Base-by-base conservation (phyloP, 2,329 filamentous ascomycete genomes). In the Fusarium subtropicale region DNA sequence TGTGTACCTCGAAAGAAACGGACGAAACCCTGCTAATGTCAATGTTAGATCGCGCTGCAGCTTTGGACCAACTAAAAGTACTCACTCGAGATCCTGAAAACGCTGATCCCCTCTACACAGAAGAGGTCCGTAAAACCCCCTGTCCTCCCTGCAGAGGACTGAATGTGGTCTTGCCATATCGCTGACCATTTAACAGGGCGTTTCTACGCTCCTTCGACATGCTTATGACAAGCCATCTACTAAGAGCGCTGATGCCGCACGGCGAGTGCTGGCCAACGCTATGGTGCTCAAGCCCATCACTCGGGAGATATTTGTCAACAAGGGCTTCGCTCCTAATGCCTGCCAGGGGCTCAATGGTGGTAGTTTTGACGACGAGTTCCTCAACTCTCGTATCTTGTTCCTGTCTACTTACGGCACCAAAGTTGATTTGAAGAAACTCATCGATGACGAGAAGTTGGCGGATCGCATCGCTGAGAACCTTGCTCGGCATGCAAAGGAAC, bases 31-130 rank as follows among this genome's bases (percentile, higher is more conserved):
- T 45, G 46, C 58, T 74, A 24, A 76, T 50, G 50, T 56, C 16
- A 15, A 11, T 16, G 22, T 18, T 66, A 93, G 92, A 92, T 75
- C 86, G 89, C 66, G 86, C 88, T 72, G 80, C 84, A 12, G 82
- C 84, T 15, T 79, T 91, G 6, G 88, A 91, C 70, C 82, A 93
- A 72, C 84, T 97, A 50, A 97, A 97, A 79, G 74, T 74, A 45
- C 77, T 73, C 70, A 79, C 94, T 9, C 89, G 94, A 64, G 89
- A 91, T 73, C 88, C 90, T 10, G 83, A 82, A 31, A 85, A 92
- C 79, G 90, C 94, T 30, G 91, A 91, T 60, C 91, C 93, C 2
- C 95, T 98, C 60, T 97, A 96, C 79, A 91, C 91, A n/a, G 86
- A 88, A 78, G 83, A 91, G 79, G 93, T 92, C 84, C 69, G 83